Conservation (phyloP, 257 asterid species). For the Penstemon eatonii region DNA sequence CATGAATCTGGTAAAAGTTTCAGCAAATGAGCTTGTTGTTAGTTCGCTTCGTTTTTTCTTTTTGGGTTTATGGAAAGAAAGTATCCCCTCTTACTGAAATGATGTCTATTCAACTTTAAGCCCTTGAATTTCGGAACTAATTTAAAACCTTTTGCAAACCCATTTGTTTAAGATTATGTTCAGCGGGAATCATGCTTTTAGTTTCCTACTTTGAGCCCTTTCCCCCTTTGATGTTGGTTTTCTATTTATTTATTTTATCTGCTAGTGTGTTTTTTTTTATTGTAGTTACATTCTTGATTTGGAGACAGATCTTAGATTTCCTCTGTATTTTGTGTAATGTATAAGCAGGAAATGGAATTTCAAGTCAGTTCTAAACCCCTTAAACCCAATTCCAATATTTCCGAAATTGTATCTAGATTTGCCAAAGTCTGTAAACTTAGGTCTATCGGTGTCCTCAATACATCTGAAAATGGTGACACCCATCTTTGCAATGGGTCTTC, state of each 20-base stretch:
- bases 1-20: too few species aligned
- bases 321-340: conserved; percentile 17
- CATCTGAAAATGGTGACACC: conserved; percentile 35
- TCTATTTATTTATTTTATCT: conserved; percentile 14
- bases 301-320: background rate
- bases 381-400: conserved; percentile 49
- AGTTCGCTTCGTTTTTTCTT: too few species aligned
- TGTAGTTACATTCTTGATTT: conserved; percentile 9
- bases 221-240: conserved; percentile 24
- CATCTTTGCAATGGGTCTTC: conserved; percentile 21
- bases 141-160: too few species aligned
- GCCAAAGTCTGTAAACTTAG: conserved; percentile 56
- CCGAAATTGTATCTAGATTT: conserved; percentile 52
- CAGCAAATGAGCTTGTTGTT: too few species aligned
- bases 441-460: conserved; percentile 69
- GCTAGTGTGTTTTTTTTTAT: background rate
- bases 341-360: conserved; percentile 45
- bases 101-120: too few species aligned
- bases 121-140: too few species aligned
- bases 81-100: too few species aligned
- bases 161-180: too few species aligned
- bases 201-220: conserved; percentile 3
- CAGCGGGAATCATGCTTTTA: too few species aligned
- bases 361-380: conserved; percentile 48
- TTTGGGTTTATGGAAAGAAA: too few species aligned